Evolutionary conservation across 1,284 basidiomycete species (phyloP).

Genomic region (Hemileia vastatrix): DNA sequence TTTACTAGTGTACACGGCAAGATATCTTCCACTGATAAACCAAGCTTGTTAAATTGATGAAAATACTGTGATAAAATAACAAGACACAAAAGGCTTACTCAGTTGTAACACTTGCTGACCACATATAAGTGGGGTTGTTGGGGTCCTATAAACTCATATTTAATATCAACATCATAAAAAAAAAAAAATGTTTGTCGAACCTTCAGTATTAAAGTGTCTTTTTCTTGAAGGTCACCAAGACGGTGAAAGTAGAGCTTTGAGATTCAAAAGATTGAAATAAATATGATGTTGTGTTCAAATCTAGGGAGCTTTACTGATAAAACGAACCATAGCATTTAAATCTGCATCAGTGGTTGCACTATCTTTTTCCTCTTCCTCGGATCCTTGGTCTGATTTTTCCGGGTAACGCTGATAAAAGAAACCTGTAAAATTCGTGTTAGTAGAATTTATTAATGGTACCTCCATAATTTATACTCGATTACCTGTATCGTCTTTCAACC

Average conservation of each 20-base stretch:
- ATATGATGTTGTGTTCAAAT: background rate
- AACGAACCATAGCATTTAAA: conserved; percentile 15
- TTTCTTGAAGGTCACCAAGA: conserved; percentile 21
- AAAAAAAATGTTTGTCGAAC: conserved; percentile 1
- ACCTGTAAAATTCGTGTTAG: conserved; percentile 52
- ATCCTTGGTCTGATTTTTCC: conserved; percentile 5
- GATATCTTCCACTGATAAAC: conserved; percentile 47
- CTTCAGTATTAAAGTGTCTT: conserved; percentile 13
- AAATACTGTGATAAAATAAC: background rate
- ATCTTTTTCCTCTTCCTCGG: background rate
- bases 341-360: conserved; percentile 14
- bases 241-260: conserved; percentile 19
- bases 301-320: background rate
- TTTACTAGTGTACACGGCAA: conserved; percentile 53
- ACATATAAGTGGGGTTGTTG: conserved; percentile 59
- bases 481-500: conserved; percentile 59
- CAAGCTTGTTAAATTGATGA: background rate
- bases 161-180: background rate
- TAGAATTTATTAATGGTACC: too few species aligned
- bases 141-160: conserved; percentile 16
- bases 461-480: too few species aligned
- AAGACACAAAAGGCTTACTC: conserved; percentile 49
- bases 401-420: conserved; percentile 20
- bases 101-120: conserved; percentile 51
- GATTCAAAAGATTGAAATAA: background rate